phyloP scores from a whole-genome alignment of 768 basidiomycete genomes.

The Suillus decipiens region DNA sequence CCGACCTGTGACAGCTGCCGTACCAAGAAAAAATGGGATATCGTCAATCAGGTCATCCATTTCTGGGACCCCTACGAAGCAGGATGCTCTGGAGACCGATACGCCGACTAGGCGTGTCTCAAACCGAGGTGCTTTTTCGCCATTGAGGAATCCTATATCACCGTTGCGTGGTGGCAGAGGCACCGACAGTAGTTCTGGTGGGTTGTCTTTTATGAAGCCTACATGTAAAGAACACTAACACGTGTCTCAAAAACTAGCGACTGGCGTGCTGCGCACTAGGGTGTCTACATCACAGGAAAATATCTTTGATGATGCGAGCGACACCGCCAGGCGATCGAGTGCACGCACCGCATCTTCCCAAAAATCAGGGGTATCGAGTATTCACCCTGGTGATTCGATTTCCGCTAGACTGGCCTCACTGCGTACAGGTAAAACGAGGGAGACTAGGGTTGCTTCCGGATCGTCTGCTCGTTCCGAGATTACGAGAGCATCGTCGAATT shows the following conservation, averaged over 20 bases:
- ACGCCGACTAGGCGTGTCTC: background rate
- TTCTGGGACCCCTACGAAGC: conserved; percentile 2
- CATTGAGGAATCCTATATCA: conserved; percentile 5
- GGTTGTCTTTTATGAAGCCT: background rate
- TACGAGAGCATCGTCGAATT: background rate
- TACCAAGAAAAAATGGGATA: background rate
- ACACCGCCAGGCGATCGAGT: background rate
- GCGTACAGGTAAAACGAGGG: background rate
- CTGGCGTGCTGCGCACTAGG: background rate
- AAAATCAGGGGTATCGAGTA: background rate
- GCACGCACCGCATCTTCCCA: background rate
- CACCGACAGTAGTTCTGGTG: background rate
- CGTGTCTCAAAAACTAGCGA: background rate
- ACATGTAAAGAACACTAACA: background rate
- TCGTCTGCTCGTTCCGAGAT: conserved; percentile 6
- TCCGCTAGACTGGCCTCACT: background rate
- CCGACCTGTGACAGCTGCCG: background rate
- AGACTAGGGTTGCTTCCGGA: background rate
- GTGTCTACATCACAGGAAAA: background rate
- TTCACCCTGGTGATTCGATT: background rate
- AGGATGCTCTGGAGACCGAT: background rate
- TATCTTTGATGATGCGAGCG: background rate
- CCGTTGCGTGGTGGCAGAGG: background rate
- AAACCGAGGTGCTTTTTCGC: conserved; percentile 12
- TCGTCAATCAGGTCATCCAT: conserved; percentile 16